Percentiles rank a stretch among this genome's conserved stretches.
Conservation (phyloP, 2,329 filamentous ascomycete genomes). For the Trichophyton equinum region DNA sequence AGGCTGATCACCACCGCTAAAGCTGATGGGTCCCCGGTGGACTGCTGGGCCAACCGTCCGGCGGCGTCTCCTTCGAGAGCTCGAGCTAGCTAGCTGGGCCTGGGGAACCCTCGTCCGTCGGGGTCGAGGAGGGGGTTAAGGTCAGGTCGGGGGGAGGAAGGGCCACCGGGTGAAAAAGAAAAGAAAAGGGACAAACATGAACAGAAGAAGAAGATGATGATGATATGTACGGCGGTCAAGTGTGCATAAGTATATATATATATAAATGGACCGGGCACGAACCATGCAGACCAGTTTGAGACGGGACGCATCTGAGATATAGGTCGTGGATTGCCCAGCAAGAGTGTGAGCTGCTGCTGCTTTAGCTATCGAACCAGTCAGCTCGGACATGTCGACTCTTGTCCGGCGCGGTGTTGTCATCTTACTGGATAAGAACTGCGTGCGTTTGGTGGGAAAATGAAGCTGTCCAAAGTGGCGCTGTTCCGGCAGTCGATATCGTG, state of each 20-base stretch:
- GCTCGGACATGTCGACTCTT: too few species aligned
- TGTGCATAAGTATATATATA: neutral
- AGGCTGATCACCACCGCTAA: neutral
- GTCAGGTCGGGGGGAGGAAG: neutral
- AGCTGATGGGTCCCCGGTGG: neutral
- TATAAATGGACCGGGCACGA: neutral
- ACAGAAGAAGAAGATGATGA: too few species aligned
- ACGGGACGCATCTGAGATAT: neutral
- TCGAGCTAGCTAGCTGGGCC: neutral
- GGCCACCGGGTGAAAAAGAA: neutral
- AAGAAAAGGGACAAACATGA: neutral
- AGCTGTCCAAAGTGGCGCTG: too few species aligned
- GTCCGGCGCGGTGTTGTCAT: too few species aligned
- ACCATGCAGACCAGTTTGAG: neutral
- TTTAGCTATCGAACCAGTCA: neutral
- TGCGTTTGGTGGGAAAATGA: too few species aligned
- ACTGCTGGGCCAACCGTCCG: neutral
- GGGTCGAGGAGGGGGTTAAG: neutral
- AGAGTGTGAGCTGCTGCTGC: too few species aligned
- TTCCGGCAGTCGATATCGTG: too few species aligned
- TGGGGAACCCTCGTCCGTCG: neutral
- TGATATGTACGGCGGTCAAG: too few species aligned
- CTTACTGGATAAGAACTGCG: too few species aligned
- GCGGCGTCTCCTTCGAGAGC: neutral
- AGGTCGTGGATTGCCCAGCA: too few species aligned